Base-by-base conservation (phyloP, 371 early-diverging fungal genomes). In the Sporodiniella umbellata region DNA sequence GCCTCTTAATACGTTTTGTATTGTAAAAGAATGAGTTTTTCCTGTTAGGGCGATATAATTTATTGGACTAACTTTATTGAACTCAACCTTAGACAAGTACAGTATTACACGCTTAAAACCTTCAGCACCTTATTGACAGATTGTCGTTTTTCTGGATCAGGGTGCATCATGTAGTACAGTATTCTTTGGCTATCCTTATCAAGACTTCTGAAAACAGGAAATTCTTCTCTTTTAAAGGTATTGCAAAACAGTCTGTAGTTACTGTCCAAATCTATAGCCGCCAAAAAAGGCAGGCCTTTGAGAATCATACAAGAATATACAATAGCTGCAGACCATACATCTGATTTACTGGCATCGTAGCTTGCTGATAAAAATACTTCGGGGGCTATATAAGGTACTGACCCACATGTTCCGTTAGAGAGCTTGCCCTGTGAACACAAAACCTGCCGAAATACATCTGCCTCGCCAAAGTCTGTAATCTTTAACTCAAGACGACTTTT, bases 401-500 rank as follows among this genome's bases (percentile, higher is more conserved):
- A 86, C 4, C 96, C 95, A 55, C 90, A 91, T 46, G 89, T 66
- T 3, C 94, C 94, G 48, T 75, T 70, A 18, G 89, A 92, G 33
- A 75, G 53, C 61, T 84, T 83, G 21, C 73, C 54, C 17, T 59
- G 53, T 30, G 64, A 64, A 58, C 90, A 87, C 78, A 88, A 92
- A 31, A 82, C 78, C 37, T 82, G 84, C 43, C 87, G 75, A 73
- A 95, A 94, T 1, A 96, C 93, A 45, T 89, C 90, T 1, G 96
- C 89, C 10, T 94, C 94, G 17, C 98, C 96, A 84, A 98, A 99
- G 69, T 99, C 98, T 15, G 96, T 90, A 56, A 98, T 95, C 72
- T 99, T 99, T 51, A 99, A 64, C 14, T 79, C 8, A 22, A 40
- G 1, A 83, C 82, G 45, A 85, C 81, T 50, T 91, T 90, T 52